Percentiles rank a stretch among this genome's conserved stretches.
These are phyloP conservation scores for Russula earlei DNA, from an alignment of 768 basidiomycete genomes.

Conservation along the genomic window DNA sequence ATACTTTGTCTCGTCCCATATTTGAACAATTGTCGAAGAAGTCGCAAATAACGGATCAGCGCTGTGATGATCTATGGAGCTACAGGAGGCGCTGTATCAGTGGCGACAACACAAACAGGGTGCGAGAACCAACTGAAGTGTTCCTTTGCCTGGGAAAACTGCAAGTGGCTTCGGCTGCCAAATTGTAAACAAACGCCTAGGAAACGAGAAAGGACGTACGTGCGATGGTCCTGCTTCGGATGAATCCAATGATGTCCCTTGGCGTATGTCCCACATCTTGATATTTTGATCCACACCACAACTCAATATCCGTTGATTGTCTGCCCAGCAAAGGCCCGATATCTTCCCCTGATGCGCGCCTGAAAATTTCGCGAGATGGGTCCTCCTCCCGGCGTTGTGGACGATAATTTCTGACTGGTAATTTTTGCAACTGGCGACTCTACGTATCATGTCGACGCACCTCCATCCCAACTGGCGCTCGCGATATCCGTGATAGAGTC, in stretches of 20 bases:
- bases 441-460: conserved; percentile 35
- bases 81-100: conserved; percentile 25
- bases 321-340: conserved; percentile 70
- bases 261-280: conserved; percentile 63
- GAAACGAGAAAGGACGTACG: conserved; percentile 17
- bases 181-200: neutral
- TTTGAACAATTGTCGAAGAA: conserved; percentile 84
- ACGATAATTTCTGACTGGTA: conserved; percentile 63
- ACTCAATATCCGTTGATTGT: conserved; percentile 52
- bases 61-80: conserved; percentile 91
- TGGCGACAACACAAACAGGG: neutral
- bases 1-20: conserved; percentile 98
- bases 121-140: conserved; percentile 68
- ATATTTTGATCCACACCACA: conserved; percentile 79
- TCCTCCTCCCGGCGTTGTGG: conserved; percentile 62
- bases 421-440: neutral
- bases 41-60: conserved; percentile 88
- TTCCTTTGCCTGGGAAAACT: conserved; percentile 75
- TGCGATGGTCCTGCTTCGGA: conserved; percentile 34
- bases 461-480: conserved; percentile 88
- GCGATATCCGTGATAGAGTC: conserved; percentile 10
- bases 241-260: conserved; percentile 22
- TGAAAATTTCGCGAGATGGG: conserved; percentile 45
- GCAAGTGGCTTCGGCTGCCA: conserved; percentile 46
- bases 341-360: conserved; percentile 81